Evolutionary conservation across 345 rosid species (phyloP).

Genomic region (Syzygium aromaticum): DNA sequence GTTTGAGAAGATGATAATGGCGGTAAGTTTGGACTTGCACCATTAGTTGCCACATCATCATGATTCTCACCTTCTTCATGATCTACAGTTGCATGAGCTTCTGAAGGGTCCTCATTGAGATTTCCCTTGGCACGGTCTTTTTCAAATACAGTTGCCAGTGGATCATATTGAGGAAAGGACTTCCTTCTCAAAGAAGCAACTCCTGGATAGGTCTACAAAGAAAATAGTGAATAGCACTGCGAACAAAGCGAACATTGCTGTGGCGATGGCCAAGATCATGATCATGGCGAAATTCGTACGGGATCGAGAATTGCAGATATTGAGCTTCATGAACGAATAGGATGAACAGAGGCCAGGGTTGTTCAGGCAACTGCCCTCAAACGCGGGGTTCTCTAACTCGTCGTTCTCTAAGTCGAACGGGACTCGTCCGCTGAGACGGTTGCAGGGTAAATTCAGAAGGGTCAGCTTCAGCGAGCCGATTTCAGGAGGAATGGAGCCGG

Average conservation of each 20-base stretch:
- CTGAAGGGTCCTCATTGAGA: no score
- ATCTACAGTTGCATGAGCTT: no score
- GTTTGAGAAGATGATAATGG: no score
- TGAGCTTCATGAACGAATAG: conserved; percentile 4
- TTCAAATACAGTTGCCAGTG: no score
- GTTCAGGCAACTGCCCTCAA: conserved; percentile 23
- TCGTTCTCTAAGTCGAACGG: conserved; percentile 24
- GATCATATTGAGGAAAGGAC: no score
- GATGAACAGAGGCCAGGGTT: conserved; percentile 23
- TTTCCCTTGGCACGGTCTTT: no score
- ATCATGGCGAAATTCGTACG: conserved; percentile 10
- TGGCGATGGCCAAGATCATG: neutral
- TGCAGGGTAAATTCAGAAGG: conserved; percentile 42
- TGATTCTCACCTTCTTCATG: no score
- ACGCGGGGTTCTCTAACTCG: conserved; percentile 27
- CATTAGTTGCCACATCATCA: no score
- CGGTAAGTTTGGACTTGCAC: no score
- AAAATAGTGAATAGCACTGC: neutral
- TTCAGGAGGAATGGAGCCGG: conserved; percentile 37
- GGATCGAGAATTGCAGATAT: conserved; percentile 10
- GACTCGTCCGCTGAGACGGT: conserved; percentile 34
- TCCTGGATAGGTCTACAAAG: no score
- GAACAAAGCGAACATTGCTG: conserved; percentile 5
- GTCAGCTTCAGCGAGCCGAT: conserved; percentile 13
- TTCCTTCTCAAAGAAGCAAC: no score